phyloP scores from a whole-genome alignment of 495 filamentous ascomycete species.

The Alectoria sarmentosa region DNA sequence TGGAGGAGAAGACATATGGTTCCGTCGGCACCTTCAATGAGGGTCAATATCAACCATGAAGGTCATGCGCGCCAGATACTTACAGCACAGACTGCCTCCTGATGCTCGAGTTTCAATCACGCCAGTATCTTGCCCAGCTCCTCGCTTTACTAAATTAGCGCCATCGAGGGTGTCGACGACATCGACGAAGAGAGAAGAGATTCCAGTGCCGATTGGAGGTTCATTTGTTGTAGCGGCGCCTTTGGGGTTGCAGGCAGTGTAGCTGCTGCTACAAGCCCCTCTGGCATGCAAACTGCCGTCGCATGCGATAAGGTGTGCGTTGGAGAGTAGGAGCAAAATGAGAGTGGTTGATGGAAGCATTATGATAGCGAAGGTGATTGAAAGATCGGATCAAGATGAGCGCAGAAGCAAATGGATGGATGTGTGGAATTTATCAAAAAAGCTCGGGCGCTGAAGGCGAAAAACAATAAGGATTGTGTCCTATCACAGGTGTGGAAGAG shows the following conservation, averaged over 20 bases:
- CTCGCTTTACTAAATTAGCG: slow-evolving; percentile 24
- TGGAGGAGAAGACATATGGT: slow-evolving; percentile 30
- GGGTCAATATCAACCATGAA: slow-evolving; percentile 1
- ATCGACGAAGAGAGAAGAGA: slow-evolving; percentile 27
- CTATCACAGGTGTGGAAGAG: not conserved
- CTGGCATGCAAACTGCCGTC: slow-evolving; percentile 3
- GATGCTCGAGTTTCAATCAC: slow-evolving; percentile 14
- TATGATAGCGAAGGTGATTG: not conserved
- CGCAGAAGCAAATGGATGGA: not conserved
- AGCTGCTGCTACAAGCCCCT: slow-evolving; percentile 19
- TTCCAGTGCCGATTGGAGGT: slow-evolving; percentile 27
- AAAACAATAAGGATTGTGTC: not conserved
- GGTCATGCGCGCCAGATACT: not conserved
- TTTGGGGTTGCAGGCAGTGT: slow-evolving; percentile 20
- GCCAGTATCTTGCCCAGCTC: not conserved
- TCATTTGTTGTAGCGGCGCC: slow-evolving; percentile 28
- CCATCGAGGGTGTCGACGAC: slow-evolving; percentile 28
- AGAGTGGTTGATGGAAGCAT: not conserved
- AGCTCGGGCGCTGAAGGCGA: not conserved
- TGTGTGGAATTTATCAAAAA: not conserved
- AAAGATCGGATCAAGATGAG: not conserved
- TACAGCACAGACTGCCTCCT: slow-evolving; percentile 26
- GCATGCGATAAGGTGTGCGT: slow-evolving; percentile 2
- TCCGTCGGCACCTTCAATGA: slow-evolving; percentile 22
- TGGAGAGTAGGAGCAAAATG: not conserved